phyloP scores from a whole-genome alignment of 352 stramenopile species.

The Globisporangium cederbergense region DNA sequence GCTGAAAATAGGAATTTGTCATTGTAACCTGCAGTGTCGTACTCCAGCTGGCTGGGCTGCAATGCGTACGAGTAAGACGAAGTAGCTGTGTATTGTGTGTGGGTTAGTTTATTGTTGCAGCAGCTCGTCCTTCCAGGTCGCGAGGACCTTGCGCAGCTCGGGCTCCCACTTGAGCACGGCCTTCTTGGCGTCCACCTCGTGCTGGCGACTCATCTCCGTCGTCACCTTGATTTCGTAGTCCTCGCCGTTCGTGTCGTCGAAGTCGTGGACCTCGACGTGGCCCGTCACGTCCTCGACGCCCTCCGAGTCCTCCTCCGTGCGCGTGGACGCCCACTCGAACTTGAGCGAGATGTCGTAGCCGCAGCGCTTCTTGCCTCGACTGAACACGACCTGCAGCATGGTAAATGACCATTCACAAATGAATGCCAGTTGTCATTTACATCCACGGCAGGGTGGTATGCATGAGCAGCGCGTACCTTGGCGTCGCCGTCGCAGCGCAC shows the following conservation, averaged over 20 bases:
- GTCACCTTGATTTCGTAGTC: conserved; percentile 76
- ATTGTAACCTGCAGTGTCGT: too few relatives aligned
- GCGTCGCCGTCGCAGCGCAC: conserved; percentile 72
- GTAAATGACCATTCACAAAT: not conserved
- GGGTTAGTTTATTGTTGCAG: conserved; percentile 53
- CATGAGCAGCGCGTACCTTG: conserved; percentile 29
- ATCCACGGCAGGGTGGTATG: too few relatives aligned
- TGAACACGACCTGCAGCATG: conserved; percentile 59
- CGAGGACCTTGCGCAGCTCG: conserved; percentile 63
- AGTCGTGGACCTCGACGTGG: conserved; percentile 78
- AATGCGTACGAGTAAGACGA: too few relatives aligned
- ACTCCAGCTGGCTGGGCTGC: too few relatives aligned
- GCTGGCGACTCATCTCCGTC: conserved; percentile 37
- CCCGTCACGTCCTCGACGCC: conserved; percentile 49
- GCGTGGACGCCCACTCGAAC: conserved; percentile 63
- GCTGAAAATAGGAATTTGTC: too few relatives aligned
- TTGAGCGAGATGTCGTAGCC: conserved; percentile 83
- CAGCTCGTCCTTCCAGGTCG: conserved; percentile 73
- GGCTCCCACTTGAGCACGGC: conserved; percentile 52
- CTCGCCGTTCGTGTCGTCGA: conserved; percentile 80
- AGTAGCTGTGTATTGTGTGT: too few relatives aligned
- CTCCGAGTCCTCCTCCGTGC: conserved; percentile 30
- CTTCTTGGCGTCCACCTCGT: conserved; percentile 52
- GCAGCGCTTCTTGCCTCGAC: conserved; percentile 82
- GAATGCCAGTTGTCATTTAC: not conserved